Conservation (phyloP, 1,284 basidiomycete genomes). For the Marasmius sp. region DNA sequence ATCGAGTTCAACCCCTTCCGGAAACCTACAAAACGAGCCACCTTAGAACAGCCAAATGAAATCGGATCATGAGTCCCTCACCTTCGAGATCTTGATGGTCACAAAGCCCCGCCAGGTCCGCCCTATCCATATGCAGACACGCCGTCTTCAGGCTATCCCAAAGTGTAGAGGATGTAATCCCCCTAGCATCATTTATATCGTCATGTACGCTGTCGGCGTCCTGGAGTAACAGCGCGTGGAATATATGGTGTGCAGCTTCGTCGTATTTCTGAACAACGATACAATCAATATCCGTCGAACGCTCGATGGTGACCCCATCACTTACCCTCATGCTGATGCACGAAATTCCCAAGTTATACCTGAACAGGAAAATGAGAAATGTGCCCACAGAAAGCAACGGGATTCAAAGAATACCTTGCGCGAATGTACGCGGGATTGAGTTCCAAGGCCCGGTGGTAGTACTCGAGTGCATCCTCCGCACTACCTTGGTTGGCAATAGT, state of each 20-base stretch:
- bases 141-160: slow-evolving; percentile 86
- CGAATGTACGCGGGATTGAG: slow-evolving; percentile 94
- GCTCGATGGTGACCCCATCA: slow-evolving; percentile 11
- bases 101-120: slow-evolving; percentile 74
- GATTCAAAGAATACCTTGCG: slow-evolving; percentile 56
- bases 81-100: slow-evolving; percentile 73
- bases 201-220: slow-evolving; percentile 73
- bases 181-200: slow-evolving; percentile 51
- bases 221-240: slow-evolving; percentile 85
- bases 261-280: slow-evolving; percentile 61
- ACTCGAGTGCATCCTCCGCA: slow-evolving; percentile 82
- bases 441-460: slow-evolving; percentile 88
- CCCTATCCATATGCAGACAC: slow-evolving; percentile 73
- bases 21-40: slow-evolving; percentile 9
- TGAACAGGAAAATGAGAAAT: slow-evolving; percentile 25
- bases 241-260: slow-evolving; percentile 81
- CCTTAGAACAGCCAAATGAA: neutral
- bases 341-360: slow-evolving; percentile 91
- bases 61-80: slow-evolving; percentile 28
- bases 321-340: slow-evolving; percentile 82
- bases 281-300: neutral
- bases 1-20: slow-evolving; percentile 1
- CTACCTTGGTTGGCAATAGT: slow-evolving; percentile 92
- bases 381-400: neutral
- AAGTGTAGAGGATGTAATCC: slow-evolving; percentile 72